Percentiles rank a stretch among this genome's conserved stretches.
Evolutionary conservation across 2,329 filamentous ascomycete species (phyloP).

Genomic region (Apiospora saccharicola): DNA sequence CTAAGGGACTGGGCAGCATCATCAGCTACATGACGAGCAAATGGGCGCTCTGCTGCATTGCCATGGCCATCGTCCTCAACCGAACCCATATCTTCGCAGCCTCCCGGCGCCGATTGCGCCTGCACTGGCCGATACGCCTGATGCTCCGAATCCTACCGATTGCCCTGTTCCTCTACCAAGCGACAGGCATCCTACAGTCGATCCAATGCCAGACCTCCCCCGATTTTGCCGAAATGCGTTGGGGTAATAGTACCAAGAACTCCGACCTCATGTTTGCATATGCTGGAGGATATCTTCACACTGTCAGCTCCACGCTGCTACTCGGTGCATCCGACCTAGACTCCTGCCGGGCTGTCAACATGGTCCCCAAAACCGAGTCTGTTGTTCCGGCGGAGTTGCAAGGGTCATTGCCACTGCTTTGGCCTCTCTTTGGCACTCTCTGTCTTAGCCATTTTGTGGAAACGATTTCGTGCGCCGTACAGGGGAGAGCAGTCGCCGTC

Average conservation of each 20-base stretch:
- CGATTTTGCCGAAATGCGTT: slow-evolving; percentile 72
- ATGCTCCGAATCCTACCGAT: slow-evolving; percentile 76
- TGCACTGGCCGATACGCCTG: slow-evolving; percentile 77
- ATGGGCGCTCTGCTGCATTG: slow-evolving; percentile 90
- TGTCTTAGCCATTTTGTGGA: slow-evolving; percentile 87
- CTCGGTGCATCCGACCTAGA: slow-evolving; percentile 76
- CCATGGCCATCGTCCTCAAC: slow-evolving; percentile 87
- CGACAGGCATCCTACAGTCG: slow-evolving; percentile 75
- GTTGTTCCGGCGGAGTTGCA: slow-evolving; percentile 62
- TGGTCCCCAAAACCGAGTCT: slow-evolving; percentile 66
- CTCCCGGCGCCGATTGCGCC: slow-evolving; percentile 78
- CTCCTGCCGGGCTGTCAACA: slow-evolving; percentile 78
- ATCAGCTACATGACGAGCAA: slow-evolving; percentile 91
- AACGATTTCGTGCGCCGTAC: slow-evolving; percentile 85
- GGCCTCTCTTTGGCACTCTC: slow-evolving; percentile 76
- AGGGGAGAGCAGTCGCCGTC: slow-evolving; percentile 79
- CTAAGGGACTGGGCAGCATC: slow-evolving; percentile 80
- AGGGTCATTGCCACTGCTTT: slow-evolving; percentile 80
- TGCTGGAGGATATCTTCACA: slow-evolving; percentile 74
- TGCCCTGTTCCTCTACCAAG: slow-evolving; percentile 72
- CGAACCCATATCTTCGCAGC: slow-evolving; percentile 94
- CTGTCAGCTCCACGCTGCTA: slow-evolving; percentile 74
- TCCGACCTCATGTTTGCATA: slow-evolving; percentile 75
- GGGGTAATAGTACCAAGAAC: slow-evolving; percentile 70
- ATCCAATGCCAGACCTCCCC: slow-evolving; percentile 91